These are phyloP conservation scores for Phytopythium boreale DNA, from an alignment of 352 stramenopile species.

Conservation along the genomic window DNA sequence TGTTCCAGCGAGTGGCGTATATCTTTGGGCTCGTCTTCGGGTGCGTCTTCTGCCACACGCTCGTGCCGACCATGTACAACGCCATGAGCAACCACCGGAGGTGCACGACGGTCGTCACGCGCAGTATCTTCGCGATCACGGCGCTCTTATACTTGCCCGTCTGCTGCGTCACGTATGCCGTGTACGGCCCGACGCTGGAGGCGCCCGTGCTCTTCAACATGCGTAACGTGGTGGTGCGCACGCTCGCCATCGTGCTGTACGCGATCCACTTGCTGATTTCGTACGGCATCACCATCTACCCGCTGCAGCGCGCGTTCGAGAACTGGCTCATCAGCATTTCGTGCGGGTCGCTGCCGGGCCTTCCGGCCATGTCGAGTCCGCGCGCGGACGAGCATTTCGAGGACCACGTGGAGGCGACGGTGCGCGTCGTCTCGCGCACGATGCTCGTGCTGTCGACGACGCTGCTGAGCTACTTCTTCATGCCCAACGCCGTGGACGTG, in stretches of 20 bases:
- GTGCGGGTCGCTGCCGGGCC: conserved; percentile 13
- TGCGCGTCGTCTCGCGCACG: conserved; percentile 47
- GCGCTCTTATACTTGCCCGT: conserved; percentile 65
- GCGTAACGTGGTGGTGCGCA: conserved; percentile 67
- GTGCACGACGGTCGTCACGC: conserved; percentile 43
- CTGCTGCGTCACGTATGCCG: conserved; percentile 72
- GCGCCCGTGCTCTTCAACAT: conserved; percentile 84
- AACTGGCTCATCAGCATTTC: conserved; percentile 34
- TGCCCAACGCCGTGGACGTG: conserved; percentile 51
- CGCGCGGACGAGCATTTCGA: conserved; percentile 9
- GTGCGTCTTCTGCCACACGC: conserved; percentile 66
- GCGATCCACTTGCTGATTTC: conserved; percentile 70
- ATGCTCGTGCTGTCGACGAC: conserved; percentile 49
- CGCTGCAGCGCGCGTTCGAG: conserved; percentile 67
- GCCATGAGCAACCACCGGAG: conserved; percentile 58
- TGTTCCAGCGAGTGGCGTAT: conserved; percentile 68
- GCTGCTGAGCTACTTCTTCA: conserved; percentile 47
- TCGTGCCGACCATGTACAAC: conserved; percentile 78
- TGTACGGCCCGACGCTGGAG: conserved; percentile 72
- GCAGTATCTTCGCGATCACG: conserved; percentile 50
- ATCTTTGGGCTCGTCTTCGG: conserved; percentile 62
- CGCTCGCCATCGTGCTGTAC: conserved; percentile 74
- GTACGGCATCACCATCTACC: conserved; percentile 65
- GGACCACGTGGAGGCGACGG: conserved; percentile 22
- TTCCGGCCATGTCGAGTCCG: conserved; percentile 2